Conservation (phyloP, 306 rosid species). For the Crataegus laevigata region DNA sequence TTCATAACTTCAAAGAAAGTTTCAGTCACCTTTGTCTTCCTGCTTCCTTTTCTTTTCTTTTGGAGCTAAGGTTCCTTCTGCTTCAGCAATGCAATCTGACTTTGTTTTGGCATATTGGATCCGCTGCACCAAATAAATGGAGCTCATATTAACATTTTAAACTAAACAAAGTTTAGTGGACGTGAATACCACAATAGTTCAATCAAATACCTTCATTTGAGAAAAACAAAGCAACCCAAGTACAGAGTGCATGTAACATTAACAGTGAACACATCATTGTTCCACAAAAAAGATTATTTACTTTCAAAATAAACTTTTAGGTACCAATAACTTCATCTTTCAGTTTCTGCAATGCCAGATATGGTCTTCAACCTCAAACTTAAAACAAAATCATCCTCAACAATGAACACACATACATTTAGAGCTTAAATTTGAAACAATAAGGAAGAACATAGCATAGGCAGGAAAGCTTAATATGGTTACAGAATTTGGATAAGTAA, state of each 20-base stretch:
- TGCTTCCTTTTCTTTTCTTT: conserved; percentile 96
- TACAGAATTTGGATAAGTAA: neutral
- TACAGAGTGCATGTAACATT: neutral
- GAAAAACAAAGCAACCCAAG: neutral
- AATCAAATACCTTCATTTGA: neutral
- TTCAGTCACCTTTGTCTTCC: conserved; percentile 83
- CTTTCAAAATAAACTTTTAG: neutral
- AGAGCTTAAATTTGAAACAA: neutral
- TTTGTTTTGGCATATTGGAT: conserved; percentile 89
- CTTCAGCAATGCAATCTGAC: conserved; percentile 96
- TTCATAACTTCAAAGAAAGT: neutral
- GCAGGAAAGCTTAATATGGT: neutral
- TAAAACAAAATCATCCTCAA: neutral
- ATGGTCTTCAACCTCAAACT: neutral
- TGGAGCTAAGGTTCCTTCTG: conserved; percentile 88
- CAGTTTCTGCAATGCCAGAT: neutral
- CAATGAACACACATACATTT: neutral
- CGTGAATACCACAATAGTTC: neutral
- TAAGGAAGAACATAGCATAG: neutral
- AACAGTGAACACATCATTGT: neutral
- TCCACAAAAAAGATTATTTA: neutral
- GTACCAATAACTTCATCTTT: neutral
- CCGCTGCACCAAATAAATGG: conserved; percentile 47
- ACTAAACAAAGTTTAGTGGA: neutral
- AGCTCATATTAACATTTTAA: neutral